These are phyloP conservation scores for Lactarius indigo DNA, from an alignment of 768 basidiomycete species.

Conservation along the genomic window DNA sequence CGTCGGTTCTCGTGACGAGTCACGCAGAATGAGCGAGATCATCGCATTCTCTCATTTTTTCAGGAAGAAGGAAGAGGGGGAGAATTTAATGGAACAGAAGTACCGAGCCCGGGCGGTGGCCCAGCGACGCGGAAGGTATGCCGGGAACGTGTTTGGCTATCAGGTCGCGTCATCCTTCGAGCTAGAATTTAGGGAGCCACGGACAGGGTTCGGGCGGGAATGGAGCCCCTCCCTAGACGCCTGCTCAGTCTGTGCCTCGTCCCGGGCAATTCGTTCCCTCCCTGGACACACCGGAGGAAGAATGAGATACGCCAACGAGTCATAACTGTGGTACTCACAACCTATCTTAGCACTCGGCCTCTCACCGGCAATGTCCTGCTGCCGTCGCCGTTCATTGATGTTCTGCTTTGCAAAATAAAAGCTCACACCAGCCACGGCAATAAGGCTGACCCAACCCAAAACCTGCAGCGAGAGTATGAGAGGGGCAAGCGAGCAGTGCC, in stretches of 20 bases:
- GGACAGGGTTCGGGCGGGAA: background rate
- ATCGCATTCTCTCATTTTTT: background rate
- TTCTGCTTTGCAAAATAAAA: conserved; percentile 38
- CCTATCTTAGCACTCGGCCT: conserved; percentile 35
- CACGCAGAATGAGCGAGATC: background rate
- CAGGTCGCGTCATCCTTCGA: conserved; percentile 5
- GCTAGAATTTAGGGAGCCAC: background rate
- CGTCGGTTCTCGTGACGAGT: background rate
- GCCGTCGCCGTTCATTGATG: conserved; percentile 36
- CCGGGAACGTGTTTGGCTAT: background rate
- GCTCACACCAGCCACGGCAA: conserved; percentile 37
- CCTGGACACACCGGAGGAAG: conserved; percentile 2
- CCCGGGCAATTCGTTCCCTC: conserved; percentile 13
- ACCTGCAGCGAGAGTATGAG: conserved; percentile 23
- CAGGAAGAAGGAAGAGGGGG: background rate
- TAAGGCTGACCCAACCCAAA: conserved; percentile 35
- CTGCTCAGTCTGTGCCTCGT: conserved; percentile 8
- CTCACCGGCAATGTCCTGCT: conserved; percentile 32
- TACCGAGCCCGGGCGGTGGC: background rate
- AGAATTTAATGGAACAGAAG: background rate
- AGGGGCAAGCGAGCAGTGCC: background rate
- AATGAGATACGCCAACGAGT: background rate
- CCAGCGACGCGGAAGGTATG: background rate
- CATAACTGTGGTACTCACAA: conserved; percentile 27
- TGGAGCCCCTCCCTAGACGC: background rate